Conservation (phyloP, 2,329 filamentous ascomycete species). For the Botrytis porri region DNA sequence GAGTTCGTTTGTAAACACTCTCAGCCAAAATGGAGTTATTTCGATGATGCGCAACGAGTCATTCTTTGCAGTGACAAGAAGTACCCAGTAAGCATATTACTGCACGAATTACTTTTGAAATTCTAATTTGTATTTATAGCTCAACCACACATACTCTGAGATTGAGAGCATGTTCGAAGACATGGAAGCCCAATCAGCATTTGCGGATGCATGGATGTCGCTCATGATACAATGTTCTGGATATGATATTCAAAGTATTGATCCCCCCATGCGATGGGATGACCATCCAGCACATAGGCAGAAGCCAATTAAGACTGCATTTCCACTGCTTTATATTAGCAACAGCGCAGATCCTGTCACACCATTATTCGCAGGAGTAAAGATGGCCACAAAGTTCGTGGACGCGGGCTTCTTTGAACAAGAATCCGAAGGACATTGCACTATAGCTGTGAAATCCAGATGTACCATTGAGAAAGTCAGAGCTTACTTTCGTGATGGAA, state of each 20-base stretch:
- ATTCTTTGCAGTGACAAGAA: conserved; percentile 37
- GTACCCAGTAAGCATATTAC: conserved; percentile 28
- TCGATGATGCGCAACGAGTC: conserved; percentile 28
- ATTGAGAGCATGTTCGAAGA: conserved; percentile 30
- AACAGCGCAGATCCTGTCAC: conserved; percentile 43
- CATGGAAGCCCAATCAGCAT: conserved; percentile 28
- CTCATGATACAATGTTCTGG: conserved; percentile 32
- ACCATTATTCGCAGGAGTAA: conserved; percentile 36
- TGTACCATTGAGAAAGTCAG: conserved; percentile 33
- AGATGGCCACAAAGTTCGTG: conserved; percentile 34
- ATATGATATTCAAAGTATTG: conserved; percentile 29
- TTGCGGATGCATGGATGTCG: conserved; percentile 31
- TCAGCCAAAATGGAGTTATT: conserved; percentile 22
- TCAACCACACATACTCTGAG: conserved; percentile 33
- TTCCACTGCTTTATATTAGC: conserved; percentile 42
- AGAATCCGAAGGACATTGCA: conserved; percentile 33
- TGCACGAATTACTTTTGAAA: neutral
- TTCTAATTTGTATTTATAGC: conserved; percentile 23
- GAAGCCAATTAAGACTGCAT: conserved; percentile 38
- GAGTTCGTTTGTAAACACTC: conserved; percentile 22
- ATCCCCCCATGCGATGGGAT: conserved; percentile 36
- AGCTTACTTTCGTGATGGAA: conserved; percentile 32
- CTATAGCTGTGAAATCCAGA: conserved; percentile 27
- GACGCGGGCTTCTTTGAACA: conserved; percentile 35
- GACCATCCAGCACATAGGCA: conserved; percentile 31